phyloP scores from a whole-genome alignment of 2,329 filamentous ascomycete genomes.

The Fusarium sp. region DNA sequence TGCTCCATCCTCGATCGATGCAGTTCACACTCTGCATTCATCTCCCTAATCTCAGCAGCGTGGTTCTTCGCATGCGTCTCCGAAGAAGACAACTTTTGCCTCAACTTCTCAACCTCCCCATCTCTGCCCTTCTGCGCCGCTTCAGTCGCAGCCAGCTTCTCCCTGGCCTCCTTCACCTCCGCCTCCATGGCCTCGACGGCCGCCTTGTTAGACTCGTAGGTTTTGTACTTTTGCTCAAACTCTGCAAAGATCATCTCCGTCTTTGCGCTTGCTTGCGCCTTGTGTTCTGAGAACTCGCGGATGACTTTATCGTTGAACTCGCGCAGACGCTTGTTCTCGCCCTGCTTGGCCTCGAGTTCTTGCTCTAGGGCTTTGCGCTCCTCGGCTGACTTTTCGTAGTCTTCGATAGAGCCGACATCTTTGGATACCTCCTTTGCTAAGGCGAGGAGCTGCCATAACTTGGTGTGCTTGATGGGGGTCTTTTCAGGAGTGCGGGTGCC shows the following conservation, averaged over 20 bases:
- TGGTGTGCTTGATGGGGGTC: slow-evolving; percentile 38
- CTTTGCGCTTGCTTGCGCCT: slow-evolving; percentile 36
- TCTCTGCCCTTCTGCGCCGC: slow-evolving; percentile 43
- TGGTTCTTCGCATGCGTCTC: slow-evolving; percentile 37
- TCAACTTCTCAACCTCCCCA: slow-evolving; percentile 60
- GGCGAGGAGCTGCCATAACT: slow-evolving; percentile 46
- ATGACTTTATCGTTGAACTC: slow-evolving; percentile 46
- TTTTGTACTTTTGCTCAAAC: slow-evolving; percentile 46
- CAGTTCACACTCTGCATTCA: slow-evolving; percentile 46
- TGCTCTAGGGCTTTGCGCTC: slow-evolving; percentile 40
- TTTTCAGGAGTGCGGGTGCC: slow-evolving; percentile 38
- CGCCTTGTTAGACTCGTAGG: slow-evolving; percentile 45
- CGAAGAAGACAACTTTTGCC: slow-evolving; percentile 29
- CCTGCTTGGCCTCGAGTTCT: slow-evolving; percentile 43
- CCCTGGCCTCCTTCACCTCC: slow-evolving; percentile 58
- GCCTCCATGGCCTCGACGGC: slow-evolving; percentile 59
- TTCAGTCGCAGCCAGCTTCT: slow-evolving; percentile 53
- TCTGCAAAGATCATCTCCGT: slow-evolving; percentile 41
- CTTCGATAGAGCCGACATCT: slow-evolving; percentile 46
- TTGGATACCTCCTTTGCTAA: slow-evolving; percentile 48
- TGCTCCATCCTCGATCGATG: slow-evolving; percentile 45
- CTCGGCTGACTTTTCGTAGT: slow-evolving; percentile 45
- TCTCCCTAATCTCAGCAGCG: slow-evolving; percentile 43
- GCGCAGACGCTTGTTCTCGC: slow-evolving; percentile 44
- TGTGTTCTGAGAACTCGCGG: slow-evolving; percentile 43